Percentiles rank a stretch among this genome's conserved stretches.
Evolutionary conservation across 2,329 filamentous ascomycete genomes (phyloP).

Genomic region (Lachnellula cervina): DNA sequence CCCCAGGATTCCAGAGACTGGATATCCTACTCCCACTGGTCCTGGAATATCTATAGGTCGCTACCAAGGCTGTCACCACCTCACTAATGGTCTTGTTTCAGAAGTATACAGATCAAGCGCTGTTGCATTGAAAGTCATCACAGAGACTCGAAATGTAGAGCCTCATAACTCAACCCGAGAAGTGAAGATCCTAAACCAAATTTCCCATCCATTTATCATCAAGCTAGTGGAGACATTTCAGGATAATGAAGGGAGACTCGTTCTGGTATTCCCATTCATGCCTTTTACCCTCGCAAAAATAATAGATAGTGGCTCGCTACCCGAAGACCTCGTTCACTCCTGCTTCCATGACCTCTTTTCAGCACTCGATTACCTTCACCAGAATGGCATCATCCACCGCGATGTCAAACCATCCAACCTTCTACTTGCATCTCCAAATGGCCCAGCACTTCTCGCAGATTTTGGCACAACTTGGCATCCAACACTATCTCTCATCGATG

Average conservation of each 20-base stretch:
- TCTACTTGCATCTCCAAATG: conserved; percentile 60
- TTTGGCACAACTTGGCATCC: conserved; percentile 88
- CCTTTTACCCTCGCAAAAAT: conserved; percentile 67
- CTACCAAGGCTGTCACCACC: conserved; percentile 48
- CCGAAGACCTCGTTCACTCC: conserved; percentile 30
- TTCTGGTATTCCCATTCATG: conserved; percentile 83
- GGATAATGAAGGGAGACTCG: conserved; percentile 64
- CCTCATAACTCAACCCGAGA: conserved; percentile 83
- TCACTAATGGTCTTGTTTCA: conserved; percentile 71
- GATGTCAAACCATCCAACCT: conserved; percentile 94
- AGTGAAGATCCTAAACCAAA: conserved; percentile 62
- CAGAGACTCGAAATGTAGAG: conserved; percentile 63
- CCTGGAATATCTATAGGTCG: conserved; percentile 46
- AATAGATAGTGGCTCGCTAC: conserved; percentile 44
- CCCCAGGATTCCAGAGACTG: conserved; percentile 11
- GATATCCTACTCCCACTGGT: conserved; percentile 16
- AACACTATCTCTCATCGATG: conserved; percentile 47
- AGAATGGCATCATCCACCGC: conserved; percentile 76
- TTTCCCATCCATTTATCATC: conserved; percentile 57
- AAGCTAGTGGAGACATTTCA: conserved; percentile 69
- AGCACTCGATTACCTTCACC: conserved; percentile 68
- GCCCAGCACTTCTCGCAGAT: conserved; percentile 77
- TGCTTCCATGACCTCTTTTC: conserved; percentile 64
- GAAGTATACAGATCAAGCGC: conserved; percentile 65
- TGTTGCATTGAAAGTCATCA: conserved; percentile 82